Percentiles rank a stretch among this genome's conserved stretches.
These are phyloP conservation scores for Coemansia sp. DNA, from an alignment of 371 early-diverging fungal genomes.

Conservation along the genomic window DNA sequence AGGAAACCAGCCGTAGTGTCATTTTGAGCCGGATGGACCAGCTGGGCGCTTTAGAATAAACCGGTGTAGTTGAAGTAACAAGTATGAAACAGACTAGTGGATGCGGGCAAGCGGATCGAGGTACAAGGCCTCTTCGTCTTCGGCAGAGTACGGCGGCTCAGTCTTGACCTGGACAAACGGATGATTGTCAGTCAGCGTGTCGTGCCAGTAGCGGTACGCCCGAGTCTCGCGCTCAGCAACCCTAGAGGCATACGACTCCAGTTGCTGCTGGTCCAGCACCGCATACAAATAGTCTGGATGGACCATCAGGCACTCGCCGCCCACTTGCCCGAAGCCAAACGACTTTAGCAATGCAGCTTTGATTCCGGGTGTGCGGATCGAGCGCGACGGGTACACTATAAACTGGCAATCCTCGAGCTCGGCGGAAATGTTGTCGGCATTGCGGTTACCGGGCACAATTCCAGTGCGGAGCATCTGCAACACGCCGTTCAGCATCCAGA, in stretches of 20 bases:
- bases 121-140: conserved; percentile 78
- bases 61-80: neutral
- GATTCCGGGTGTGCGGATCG: conserved; percentile 90
- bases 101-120: conserved; percentile 83
- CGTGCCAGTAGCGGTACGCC: conserved; percentile 89
- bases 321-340: conserved; percentile 97
- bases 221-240: conserved; percentile 70
- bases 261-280: conserved; percentile 69
- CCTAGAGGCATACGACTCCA: conserved; percentile 68
- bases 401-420: conserved; percentile 77
- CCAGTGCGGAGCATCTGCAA: conserved; percentile 32
- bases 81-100: neutral
- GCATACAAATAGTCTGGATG: conserved; percentile 90
- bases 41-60: conserved; percentile 32
- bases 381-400: conserved; percentile 83
- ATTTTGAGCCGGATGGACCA: conserved; percentile 41
- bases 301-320: conserved; percentile 87
- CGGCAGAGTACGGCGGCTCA: conserved; percentile 85
- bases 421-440: conserved; percentile 87
- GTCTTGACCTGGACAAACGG: conserved; percentile 87
- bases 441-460: conserved; percentile 27
- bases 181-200: conserved; percentile 77
- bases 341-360: conserved; percentile 94
- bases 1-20: conserved; percentile 83
- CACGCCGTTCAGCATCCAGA: conserved; percentile 37